A percentile compares a stretch with the other conserved stretches of the same genome.
Evolutionary conservation across 2,329 filamentous ascomycete species (phyloP).

Genomic region (Saccharata proteae): DNA sequence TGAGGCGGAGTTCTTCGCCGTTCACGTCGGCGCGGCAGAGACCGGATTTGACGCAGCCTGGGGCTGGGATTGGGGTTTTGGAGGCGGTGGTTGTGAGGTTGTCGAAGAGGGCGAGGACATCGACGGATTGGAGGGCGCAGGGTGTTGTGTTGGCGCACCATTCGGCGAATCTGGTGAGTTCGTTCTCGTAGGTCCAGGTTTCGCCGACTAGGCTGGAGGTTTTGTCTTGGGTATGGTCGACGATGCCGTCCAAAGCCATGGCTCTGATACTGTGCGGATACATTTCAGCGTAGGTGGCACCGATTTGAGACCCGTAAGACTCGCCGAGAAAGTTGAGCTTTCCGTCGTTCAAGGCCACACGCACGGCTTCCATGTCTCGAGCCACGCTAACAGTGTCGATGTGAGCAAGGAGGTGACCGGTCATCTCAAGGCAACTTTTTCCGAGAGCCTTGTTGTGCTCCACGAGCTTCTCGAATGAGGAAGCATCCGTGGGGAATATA

Average conservation of each 20-base stretch:
- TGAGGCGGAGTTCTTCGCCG: conserved; percentile 23
- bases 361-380: conserved; percentile 26
- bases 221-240: conserved; percentile 30
- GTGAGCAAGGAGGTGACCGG: conserved; percentile 29
- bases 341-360: conserved; percentile 23
- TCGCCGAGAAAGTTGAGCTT: conserved; percentile 29
- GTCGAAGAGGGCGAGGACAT: conserved; percentile 14
- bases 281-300: conserved; percentile 31
- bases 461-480: conserved; percentile 25
- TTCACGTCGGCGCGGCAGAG: conserved; percentile 16
- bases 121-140: conserved; percentile 20
- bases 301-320: conserved; percentile 36
- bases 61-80: conserved; percentile 23
- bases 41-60: conserved; percentile 17
- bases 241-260: conserved; percentile 33
- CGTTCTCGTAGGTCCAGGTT: conserved; percentile 24
- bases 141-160: conserved; percentile 22
- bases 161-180: conserved; percentile 25
- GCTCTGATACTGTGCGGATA: conserved; percentile 32
- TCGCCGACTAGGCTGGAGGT: conserved; percentile 24
- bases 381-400: conserved; percentile 29
- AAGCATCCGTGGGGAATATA: conserved; percentile 25
- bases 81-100: conserved; percentile 19
- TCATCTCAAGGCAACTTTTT: conserved; percentile 27
- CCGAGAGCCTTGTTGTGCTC: conserved; percentile 28